Evolutionary conservation across 1,284 basidiomycete genomes (phyloP).

Genomic region (Stygiomarasmius scandens): DNA sequence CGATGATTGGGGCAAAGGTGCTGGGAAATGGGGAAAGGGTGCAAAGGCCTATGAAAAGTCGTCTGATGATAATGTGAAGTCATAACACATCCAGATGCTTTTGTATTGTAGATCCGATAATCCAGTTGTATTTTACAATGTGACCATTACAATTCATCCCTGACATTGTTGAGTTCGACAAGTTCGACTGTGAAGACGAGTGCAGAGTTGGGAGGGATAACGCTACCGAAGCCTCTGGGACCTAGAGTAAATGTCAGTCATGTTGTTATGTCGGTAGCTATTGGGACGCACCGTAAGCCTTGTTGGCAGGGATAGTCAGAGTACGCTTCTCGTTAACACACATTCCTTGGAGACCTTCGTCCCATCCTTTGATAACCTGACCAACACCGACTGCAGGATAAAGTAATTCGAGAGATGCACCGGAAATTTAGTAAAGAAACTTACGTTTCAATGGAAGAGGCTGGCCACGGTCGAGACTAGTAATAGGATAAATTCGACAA

Average conservation of each 20-base stretch:
- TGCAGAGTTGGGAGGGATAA: constrained; percentile 84
- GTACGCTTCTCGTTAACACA: constrained; percentile 90
- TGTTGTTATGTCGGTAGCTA: neutral
- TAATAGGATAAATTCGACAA: neutral
- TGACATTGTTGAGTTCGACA: constrained; percentile 47
- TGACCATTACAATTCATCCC: constrained; percentile 16
- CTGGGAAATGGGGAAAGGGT: constrained; percentile 45
- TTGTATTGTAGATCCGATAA: neutral
- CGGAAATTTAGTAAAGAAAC: constrained; percentile 23
- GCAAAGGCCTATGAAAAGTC: constrained; percentile 27
- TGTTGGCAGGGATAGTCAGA: constrained; percentile 79
- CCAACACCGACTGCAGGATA: constrained; percentile 65
- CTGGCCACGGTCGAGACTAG: constrained; percentile 63
- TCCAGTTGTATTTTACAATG: neutral
- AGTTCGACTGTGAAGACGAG: constrained; percentile 92
- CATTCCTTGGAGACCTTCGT: constrained; percentile 80
- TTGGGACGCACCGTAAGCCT: constrained; percentile 76
- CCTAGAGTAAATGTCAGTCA: constrained; percentile 46
- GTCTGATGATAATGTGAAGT: neutral
- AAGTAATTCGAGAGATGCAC: constrained; percentile 5
- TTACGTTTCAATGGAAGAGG: constrained; percentile 73
- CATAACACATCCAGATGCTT: neutral
- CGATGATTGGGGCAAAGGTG: constrained; percentile 49
- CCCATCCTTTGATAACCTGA: constrained; percentile 86
- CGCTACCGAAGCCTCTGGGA: constrained; percentile 68